A percentile compares a stretch with the other conserved stretches of the same genome.
phyloP scores from a whole-genome alignment of 192 early-diverging fungal genomes.

The Entomortierella beljakovae region DNA sequence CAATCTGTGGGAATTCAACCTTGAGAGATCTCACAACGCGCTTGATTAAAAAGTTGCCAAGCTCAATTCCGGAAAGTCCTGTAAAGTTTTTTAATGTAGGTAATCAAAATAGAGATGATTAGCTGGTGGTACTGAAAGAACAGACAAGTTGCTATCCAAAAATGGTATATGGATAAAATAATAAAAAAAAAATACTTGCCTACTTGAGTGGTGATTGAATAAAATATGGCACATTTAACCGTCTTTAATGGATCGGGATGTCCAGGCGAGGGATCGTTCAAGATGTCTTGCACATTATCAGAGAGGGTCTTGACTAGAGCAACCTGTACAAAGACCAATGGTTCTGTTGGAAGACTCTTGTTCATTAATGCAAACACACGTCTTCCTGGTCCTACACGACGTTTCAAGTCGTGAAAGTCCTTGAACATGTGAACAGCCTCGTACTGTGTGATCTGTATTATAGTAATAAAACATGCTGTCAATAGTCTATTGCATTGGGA shows the following conservation, averaged over 20 bases:
- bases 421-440: constrained; percentile 92
- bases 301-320: constrained; percentile 76
- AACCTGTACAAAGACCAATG: constrained; percentile 92
- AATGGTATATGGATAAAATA: background rate
- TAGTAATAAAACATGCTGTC: background rate
- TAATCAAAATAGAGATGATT: background rate
- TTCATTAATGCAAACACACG: constrained; percentile 91
- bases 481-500: background rate
- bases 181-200: constrained; percentile 47
- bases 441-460: constrained; percentile 79
- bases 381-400: constrained; percentile 71
- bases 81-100: too few species aligned
- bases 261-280: constrained; percentile 37
- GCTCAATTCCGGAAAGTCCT: constrained; percentile 87
- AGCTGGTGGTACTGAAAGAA: background rate
- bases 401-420: constrained; percentile 85
- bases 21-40: constrained; percentile 87
- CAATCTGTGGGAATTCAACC: constrained; percentile 72
- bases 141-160: background rate
- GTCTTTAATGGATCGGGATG: constrained; percentile 41
- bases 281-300: constrained; percentile 70
- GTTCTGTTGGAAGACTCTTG: constrained; percentile 79
- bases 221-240: constrained; percentile 85
- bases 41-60: constrained; percentile 93
- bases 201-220: constrained; percentile 92